Base-by-base conservation (phyloP, 331 rosid species). In the Quercus lobata region DNA sequence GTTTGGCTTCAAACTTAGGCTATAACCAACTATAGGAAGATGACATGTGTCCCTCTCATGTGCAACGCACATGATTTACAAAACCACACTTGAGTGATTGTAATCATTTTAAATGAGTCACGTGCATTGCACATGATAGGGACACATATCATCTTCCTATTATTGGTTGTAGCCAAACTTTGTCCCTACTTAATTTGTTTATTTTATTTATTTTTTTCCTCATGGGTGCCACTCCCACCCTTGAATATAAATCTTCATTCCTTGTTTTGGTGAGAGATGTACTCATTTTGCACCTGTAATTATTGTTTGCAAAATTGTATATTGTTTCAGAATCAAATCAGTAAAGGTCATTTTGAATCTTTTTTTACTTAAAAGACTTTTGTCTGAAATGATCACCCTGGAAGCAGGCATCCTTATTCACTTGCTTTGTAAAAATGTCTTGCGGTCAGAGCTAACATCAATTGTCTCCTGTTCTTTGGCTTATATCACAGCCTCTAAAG, bases 401-500 rank as follows among this genome's bases (percentile, higher is more conserved):
- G 35, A 61, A 61, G 16, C 19, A 25, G 5, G 17, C 68, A 4
- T 61, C 7, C 34, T 61, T 61, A 12, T 27, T 25, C 6, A 1
- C 3, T 27, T 27, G 69, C 30, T 27, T 15, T 15, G 11, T 35
- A 14, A 62, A 11, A 62, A 25, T 9, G 21, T 62, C 69, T 19
- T 29, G 10, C 12, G 5, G 37, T 15, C 69, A 57, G 75, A 76
- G 21, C 60, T 63, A 71, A 41, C 72, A 44, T 75, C 14, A 30
- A 35, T 76, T 76, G 75, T 70, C 37, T 70, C 27, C 69, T 76
- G 76, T 76, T 72, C 68, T 79, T 76, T 85, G 76, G 71, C 72
- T 72, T 78, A 73, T 49, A 77, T 80, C 78, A 83, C 94, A 95
- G 99, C 93, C 97, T 82, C 79, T 95, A 49, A 95, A 90, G 90